Percentiles rank a stretch among this genome's conserved stretches.
phyloP scores from a whole-genome alignment of 257 asterid species.

The Plectranthus barbatus region DNA sequence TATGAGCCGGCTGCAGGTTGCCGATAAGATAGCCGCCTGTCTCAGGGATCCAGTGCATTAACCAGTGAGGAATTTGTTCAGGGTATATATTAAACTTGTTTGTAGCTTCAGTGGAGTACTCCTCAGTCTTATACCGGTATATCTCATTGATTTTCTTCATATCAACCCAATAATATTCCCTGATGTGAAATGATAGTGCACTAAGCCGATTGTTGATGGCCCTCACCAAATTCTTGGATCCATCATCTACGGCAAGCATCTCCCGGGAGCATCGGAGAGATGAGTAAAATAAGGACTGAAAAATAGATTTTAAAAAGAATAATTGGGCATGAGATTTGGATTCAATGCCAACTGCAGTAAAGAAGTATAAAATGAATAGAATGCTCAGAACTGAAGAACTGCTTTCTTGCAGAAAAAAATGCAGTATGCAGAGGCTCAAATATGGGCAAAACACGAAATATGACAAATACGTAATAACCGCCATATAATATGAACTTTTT shows the following conservation, averaged over 20 bases:
- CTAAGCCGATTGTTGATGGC: constrained; percentile 74
- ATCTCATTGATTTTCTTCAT: constrained; percentile 81
- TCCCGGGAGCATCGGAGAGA: constrained; percentile 83
- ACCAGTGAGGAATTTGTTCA: constrained; percentile 83
- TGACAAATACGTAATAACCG: too few species aligned
- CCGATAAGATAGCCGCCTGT: constrained; percentile 79
- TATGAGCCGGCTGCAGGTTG: constrained; percentile 85
- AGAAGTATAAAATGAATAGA: background rate
- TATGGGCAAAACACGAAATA: too few species aligned
- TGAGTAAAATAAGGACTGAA: constrained; percentile 80
- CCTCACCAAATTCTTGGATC: constrained; percentile 71
- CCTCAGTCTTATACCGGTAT: constrained; percentile 84
- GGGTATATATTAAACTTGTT: constrained; percentile 91
- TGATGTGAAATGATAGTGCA: constrained; percentile 82
- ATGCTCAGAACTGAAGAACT: background rate
- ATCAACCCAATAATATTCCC: constrained; percentile 93
- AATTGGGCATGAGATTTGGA: background rate
- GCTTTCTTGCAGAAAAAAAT: too few species aligned
- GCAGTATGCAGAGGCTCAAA: too few species aligned
- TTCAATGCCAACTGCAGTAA: background rate
- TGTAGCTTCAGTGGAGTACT: constrained; percentile 83
- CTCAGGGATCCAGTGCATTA: constrained; percentile 90
- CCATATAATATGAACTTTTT: too few species aligned
- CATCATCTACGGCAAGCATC: constrained; percentile 69
- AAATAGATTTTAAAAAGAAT: background rate